phyloP scores from a whole-genome alignment of 345 rosid genomes.

The Euphorbia tirucalli region DNA sequence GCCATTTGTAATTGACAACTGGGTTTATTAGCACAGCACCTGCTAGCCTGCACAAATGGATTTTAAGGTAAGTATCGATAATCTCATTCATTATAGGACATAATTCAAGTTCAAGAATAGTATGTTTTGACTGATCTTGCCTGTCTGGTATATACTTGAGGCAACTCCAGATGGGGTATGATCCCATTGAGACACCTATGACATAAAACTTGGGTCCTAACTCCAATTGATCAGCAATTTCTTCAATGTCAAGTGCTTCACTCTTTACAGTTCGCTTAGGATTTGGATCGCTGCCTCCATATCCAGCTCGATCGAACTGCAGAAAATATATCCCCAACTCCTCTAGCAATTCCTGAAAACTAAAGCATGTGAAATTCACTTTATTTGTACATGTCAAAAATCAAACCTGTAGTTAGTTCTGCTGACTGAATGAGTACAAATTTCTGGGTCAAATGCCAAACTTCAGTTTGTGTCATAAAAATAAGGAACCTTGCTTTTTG shows the following conservation, averaged over 20 bases:
- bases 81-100: too few species aligned
- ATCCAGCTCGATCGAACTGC: conserved; percentile 82
- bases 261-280: conserved; percentile 64
- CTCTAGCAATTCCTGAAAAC: conserved; percentile 67
- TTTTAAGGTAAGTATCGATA: conserved; percentile 14
- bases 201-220: conserved; percentile 66
- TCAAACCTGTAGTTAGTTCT: conserved; percentile 7
- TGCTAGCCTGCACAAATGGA: conserved; percentile 55
- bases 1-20: conserved; percentile 70
- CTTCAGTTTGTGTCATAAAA: too few species aligned
- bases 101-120: background rate
- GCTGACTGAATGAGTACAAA: too few species aligned
- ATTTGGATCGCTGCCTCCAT: conserved; percentile 82
- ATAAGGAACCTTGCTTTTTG: too few species aligned
- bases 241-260: conserved; percentile 73
- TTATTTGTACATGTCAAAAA: background rate
- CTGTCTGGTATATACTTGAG: conserved; percentile 85
- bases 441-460: too few species aligned
- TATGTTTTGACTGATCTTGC: conserved; percentile 30
- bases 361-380: conserved; percentile 33
- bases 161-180: conserved; percentile 87
- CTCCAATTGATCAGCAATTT: conserved; percentile 70
- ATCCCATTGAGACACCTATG: conserved; percentile 88
- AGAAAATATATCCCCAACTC: conserved; percentile 65
- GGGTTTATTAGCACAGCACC: conserved; percentile 78